These are phyloP conservation scores for Talaromyces liani DNA, from an alignment of 495 filamentous ascomycete genomes.

Conservation along the genomic window DNA sequence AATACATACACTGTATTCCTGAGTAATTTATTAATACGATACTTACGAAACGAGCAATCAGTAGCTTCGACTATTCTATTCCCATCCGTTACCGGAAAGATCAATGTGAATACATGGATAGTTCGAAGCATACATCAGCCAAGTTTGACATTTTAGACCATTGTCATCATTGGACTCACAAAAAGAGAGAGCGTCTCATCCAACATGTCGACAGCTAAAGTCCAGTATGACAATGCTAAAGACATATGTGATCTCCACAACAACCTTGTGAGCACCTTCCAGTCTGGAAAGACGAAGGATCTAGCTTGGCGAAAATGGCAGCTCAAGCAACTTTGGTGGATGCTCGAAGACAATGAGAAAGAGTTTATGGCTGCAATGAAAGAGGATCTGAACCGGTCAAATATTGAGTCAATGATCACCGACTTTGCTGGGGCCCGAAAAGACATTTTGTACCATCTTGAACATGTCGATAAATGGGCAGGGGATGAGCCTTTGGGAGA, in stretches of 20 bases:
- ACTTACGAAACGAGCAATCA: background rate
- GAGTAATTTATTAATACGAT: background rate
- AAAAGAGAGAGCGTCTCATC: background rate
- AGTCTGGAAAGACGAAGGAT: constrained; percentile 25
- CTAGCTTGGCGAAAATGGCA: constrained; percentile 36
- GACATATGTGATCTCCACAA: constrained; percentile 13
- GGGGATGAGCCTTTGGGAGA: constrained; percentile 62
- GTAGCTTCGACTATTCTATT: background rate
- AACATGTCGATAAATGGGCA: constrained; percentile 65
- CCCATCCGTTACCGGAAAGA: background rate
- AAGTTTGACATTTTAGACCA: background rate
- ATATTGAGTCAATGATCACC: constrained; percentile 54
- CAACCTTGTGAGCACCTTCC: constrained; percentile 22
- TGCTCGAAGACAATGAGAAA: constrained; percentile 60
- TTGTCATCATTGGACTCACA: background rate
- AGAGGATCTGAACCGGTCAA: constrained; percentile 62
- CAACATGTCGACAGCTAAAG: constrained; percentile 4
- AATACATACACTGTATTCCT: background rate
- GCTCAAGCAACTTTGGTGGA: constrained; percentile 44
- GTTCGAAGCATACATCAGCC: background rate
- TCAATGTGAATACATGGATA: background rate
- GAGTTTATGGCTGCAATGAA: constrained; percentile 58
- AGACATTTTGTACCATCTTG: constrained; percentile 63
- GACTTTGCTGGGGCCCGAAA: constrained; percentile 60
- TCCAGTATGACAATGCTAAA: constrained; percentile 6